Conservation (phyloP, 225 moss, liverwort and hornwort species). For the Sphagnum tenellum region DNA sequence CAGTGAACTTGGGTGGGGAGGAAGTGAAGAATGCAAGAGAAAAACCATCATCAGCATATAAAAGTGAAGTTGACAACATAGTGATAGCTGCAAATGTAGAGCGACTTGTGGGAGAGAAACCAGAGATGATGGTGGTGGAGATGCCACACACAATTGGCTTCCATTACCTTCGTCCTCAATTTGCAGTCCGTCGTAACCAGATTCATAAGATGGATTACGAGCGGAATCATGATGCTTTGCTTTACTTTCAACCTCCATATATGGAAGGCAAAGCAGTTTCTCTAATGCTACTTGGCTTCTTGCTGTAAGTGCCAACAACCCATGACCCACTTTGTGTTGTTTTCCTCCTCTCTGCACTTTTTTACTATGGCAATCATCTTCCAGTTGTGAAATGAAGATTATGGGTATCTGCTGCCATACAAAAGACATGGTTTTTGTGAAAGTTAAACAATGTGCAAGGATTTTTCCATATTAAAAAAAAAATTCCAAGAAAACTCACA, state of each 20-base stretch:
- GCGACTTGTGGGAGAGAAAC: slow-evolving; percentile 39
- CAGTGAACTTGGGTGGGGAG: slow-evolving; percentile 19
- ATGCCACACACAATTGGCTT: slow-evolving; percentile 67
- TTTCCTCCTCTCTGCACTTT: too few relatives aligned
- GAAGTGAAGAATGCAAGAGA: slow-evolving; percentile 35
- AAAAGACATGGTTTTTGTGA: too few relatives aligned
- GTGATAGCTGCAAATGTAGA: slow-evolving; percentile 68
- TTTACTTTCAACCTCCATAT: slow-evolving; percentile 61
- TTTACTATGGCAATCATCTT: too few relatives aligned
- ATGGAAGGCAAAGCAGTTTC: slow-evolving; percentile 87
- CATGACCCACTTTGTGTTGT: too few relatives aligned
- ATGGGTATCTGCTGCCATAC: too few relatives aligned
- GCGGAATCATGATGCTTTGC: slow-evolving; percentile 55
- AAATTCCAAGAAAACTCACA: too few relatives aligned
- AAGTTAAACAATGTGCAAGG: too few relatives aligned
- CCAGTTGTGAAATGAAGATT: too few relatives aligned
- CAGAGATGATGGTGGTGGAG: slow-evolving; percentile 48
- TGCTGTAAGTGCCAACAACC: slow-evolving; percentile 37
- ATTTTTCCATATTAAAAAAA: too few relatives aligned
- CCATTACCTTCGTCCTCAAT: slow-evolving; percentile 60
- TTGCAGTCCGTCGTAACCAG: slow-evolving; percentile 29
- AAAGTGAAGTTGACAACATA: slow-evolving; percentile 78
- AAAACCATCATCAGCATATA: slow-evolving; percentile 43
- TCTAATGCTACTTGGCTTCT: slow-evolving; percentile 49
- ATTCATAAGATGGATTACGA: slow-evolving; percentile 25